These are phyloP conservation scores for Linnemannia zychae DNA, from an alignment of 192 early-diverging fungal genomes.

Conservation along the genomic window DNA sequence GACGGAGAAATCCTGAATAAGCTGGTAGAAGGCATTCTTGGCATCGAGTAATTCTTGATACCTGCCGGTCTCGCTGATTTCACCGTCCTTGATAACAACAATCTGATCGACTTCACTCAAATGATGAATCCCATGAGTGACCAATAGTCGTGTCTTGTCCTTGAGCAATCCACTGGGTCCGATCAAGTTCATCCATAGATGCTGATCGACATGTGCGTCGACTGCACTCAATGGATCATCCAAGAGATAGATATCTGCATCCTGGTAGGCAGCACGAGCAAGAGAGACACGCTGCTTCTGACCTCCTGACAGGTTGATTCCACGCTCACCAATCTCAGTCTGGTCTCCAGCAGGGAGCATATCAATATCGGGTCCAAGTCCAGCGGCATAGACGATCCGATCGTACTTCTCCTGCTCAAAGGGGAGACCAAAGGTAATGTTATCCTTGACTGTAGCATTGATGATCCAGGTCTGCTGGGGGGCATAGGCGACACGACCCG, in stretches of 20 bases:
- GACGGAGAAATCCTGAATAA: conserved; percentile 79
- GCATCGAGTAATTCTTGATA: conserved; percentile 73
- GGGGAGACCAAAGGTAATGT: conserved; percentile 86
- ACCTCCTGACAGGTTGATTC: conserved; percentile 88
- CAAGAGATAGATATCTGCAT: conserved; percentile 82
- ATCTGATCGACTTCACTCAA: conserved; percentile 75
- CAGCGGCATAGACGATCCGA: conserved; percentile 77
- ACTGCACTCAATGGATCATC: conserved; percentile 93
- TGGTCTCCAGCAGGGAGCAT: conserved; percentile 86
- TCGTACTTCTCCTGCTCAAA: conserved; percentile 81
- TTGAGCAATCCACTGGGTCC: conserved; percentile 87
- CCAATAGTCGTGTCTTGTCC: conserved; percentile 82
- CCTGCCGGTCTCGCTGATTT: conserved; percentile 72
- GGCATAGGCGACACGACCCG: conserved; percentile 75
- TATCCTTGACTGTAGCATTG: conserved; percentile 91
- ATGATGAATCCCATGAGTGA: conserved; percentile 84
- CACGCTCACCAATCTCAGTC: conserved; percentile 91
- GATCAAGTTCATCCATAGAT: conserved; percentile 57
- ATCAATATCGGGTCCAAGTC: conserved; percentile 83
- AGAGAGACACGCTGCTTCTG: conserved; percentile 90
- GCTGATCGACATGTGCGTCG: conserved; percentile 43
- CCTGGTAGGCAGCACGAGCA: conserved; percentile 84
- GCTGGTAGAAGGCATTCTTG: conserved; percentile 67
- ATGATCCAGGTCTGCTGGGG: conserved; percentile 86
- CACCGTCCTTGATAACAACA: conserved; percentile 77